Evolutionary conservation across 2,329 filamentous ascomycete genomes (phyloP).

Genomic region (Calonectria hawksworthii): DNA sequence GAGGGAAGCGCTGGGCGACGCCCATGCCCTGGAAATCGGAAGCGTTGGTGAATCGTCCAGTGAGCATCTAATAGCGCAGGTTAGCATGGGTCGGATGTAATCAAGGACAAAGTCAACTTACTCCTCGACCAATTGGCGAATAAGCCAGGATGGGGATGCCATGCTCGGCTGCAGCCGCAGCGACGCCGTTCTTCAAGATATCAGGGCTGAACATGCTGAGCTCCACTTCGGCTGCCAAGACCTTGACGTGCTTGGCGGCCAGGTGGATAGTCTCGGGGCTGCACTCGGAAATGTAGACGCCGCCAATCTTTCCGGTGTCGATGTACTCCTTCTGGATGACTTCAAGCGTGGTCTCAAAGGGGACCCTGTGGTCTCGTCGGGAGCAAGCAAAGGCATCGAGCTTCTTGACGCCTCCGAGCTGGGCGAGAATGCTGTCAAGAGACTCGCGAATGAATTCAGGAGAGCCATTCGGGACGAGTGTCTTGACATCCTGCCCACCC

Average conservation of each 20-base stretch:
- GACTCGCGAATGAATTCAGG: conserved; percentile 68
- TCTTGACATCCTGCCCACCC: conserved; percentile 60
- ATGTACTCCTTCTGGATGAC: conserved; percentile 63
- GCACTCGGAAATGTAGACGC: conserved; percentile 66
- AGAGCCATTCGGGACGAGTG: conserved; percentile 62
- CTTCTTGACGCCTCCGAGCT: conserved; percentile 67
- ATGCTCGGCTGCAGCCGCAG: conserved; percentile 71
- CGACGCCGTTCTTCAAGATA: conserved; percentile 65
- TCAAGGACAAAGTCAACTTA: conserved; percentile 49
- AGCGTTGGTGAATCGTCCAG: conserved; percentile 44
- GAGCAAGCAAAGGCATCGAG: conserved; percentile 73
- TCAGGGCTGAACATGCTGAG: conserved; percentile 65
- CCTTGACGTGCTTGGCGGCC: conserved; percentile 59
- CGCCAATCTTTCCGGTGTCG: conserved; percentile 65
- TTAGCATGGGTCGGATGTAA: too few relatives aligned
- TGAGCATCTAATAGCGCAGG: conserved; percentile 43
- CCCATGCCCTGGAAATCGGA: conserved; percentile 42
- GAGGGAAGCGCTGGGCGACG: conserved; percentile 38
- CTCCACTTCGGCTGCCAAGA: conserved; percentile 68
- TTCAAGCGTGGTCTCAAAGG: conserved; percentile 59
- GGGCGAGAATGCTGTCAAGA: conserved; percentile 60
- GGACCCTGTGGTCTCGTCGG: conserved; percentile 65
- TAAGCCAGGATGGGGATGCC: conserved; percentile 80
- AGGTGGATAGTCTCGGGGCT: conserved; percentile 63
- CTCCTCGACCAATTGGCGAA: conserved; percentile 75